Evolutionary conservation across 2,329 filamentous ascomycete genomes (phyloP).

Genomic region (Aspergillus aculeatus): DNA sequence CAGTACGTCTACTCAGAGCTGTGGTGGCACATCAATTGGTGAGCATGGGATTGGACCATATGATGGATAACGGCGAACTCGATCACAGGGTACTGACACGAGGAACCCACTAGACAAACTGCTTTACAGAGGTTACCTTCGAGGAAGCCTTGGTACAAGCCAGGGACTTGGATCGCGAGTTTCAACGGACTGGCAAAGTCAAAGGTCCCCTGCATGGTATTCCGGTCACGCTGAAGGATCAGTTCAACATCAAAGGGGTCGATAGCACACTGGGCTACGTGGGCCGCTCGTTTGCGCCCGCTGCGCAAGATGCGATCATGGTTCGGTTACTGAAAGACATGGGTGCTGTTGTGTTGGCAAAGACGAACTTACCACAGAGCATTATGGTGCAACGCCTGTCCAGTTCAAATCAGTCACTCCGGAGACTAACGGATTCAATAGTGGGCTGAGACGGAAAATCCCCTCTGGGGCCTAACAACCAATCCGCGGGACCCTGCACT

Average conservation of each 20-base stretch:
- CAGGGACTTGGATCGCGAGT: slow-evolving; percentile 29
- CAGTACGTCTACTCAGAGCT: slow-evolving; percentile 17
- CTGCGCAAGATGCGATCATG: slow-evolving; percentile 50
- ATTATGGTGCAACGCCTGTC: slow-evolving; percentile 47
- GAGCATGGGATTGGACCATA: not conserved
- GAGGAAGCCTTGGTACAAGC: slow-evolving; percentile 35
- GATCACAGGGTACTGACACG: not conserved
- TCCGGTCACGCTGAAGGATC: slow-evolving; percentile 60
- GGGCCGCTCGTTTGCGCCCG: slow-evolving; percentile 50
- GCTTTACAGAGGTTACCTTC: slow-evolving; percentile 38
- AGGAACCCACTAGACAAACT: slow-evolving; percentile 32
- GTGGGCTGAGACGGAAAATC: slow-evolving; percentile 57
- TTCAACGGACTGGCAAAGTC: slow-evolving; percentile 34
- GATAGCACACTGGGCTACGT: slow-evolving; percentile 62
- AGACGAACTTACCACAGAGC: slow-evolving; percentile 53
- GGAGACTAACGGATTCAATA: slow-evolving; percentile 20
- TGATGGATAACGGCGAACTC: not conserved
- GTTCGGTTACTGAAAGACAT: slow-evolving; percentile 50
- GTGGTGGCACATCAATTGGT: slow-evolving; percentile 32
- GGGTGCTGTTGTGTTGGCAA: slow-evolving; percentile 55
- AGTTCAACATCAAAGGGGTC: slow-evolving; percentile 59
- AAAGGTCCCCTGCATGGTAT: slow-evolving; percentile 55
- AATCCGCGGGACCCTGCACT: slow-evolving; percentile 46
- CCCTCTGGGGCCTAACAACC: slow-evolving; percentile 51
- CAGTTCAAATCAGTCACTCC: not conserved